Evolutionary conservation across 306 rosid genomes (phyloP), one percentile per base, ranked within the genome.

Genomic region (Inga leiocalycina): DNA sequence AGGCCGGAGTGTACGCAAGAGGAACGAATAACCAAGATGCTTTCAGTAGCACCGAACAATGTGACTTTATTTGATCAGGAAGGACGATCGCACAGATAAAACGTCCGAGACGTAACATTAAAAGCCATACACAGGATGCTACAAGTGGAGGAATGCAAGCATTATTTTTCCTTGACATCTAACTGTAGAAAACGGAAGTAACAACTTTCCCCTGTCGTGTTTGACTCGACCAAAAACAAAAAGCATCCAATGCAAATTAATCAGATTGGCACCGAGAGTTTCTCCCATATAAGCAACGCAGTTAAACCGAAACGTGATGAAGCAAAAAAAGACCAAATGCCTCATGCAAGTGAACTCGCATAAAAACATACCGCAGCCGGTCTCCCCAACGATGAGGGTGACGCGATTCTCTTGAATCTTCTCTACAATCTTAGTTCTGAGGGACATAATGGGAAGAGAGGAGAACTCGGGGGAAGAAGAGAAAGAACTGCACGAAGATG

Each of bases 341-440:
- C 24, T 75, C 54, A 22, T 10, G 75, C 57, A 72, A 24, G 34
- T n/a, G 22, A 45, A 51, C 71, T 81, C 20, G 12, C 65, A 30
- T 17, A 79, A 10, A 6, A 32, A 15, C 80, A 19, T 83, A 93
- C 98, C 98, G 74, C 98, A 93, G 68, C 98, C 98, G 76, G 98
- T 75, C 61, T 94, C 98, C 45, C 98, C 98, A 68, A 94, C 88
- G 77, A 94, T 91, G 48, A 92, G 96, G 22, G 98, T 94, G 79
- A 94, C 97, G 82, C 97, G 97, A 91, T 94, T 94, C 8, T 90
- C 84, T n/a, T 59, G 54, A 34, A 94, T 81, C 86, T 92, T 94
- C 84, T 94, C 93, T n/a, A 93, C 88, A 85, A 94, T 93, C 77
- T 84, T 94, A 62, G 81, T 75, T 44, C 91, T 88, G 85, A 87